Evolutionary conservation across 2,329 filamentous ascomycete species (phyloP), one percentile per base, ranked within the genome.

Genomic region (Aspergillus sp.): DNA sequence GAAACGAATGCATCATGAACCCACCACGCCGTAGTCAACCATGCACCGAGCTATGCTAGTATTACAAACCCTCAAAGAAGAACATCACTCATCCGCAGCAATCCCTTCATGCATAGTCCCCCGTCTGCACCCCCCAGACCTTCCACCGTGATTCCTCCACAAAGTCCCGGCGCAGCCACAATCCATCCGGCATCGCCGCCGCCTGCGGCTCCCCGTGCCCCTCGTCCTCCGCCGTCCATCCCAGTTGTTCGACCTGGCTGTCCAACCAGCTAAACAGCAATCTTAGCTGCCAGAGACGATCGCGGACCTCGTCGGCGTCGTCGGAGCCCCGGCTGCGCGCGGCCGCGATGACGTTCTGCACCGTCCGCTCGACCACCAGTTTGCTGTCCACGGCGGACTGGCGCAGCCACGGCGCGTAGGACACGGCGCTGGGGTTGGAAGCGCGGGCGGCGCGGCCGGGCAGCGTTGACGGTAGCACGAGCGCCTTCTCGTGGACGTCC

Each of bases 181-280:
- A 57, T 5, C 71, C 70, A 41, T 61, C 62, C 2, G 58, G 58
- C 13, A 54, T 48, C 5, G 47, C 44, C 38, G 54, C 10, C 14
- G 31, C 57, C 49, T 63, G 47, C 57, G 70, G 56, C 17, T 48
- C 34, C 71, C 71, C 65, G 11, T 17, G 40, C 76, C 58, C 52
- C 67, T 69, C 40, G 70, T 76, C 53, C 72, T 70, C 47, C 58
- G 63, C 44, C 57, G 62, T 40, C 40, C 59, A 54, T 56, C 64
- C 42, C 41, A 56, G 59, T 21, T 38, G 36, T 9, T 54, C 47
- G 6, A 21, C 45, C 17, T 23, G 38, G 19, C 47, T 36, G 67
- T 88, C 84, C n/a, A 84, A 77, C 84, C 86, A 89, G 51, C 80
- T 80, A 65, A 89, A 88, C 56, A 90, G 68, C 3, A 87, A 64